phyloP scores from a whole-genome alignment of 2,329 filamentous ascomycete species.

The Tolypocladium amazonense region DNA sequence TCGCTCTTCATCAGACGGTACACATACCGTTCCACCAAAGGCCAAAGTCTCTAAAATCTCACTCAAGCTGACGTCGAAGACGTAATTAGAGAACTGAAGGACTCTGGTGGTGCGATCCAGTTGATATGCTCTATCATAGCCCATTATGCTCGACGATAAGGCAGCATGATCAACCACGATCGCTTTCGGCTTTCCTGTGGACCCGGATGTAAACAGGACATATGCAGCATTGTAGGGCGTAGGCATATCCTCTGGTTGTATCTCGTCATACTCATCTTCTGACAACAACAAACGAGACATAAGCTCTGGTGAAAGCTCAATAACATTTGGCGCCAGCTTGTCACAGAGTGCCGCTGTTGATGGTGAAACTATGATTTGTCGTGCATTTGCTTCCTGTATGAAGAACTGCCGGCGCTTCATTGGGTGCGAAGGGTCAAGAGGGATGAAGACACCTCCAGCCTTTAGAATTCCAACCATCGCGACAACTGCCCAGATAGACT shows the following conservation, averaged over 20 bases:
- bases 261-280: neutral
- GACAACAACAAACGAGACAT: neutral
- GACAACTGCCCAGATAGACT: slow-evolving; percentile 6
- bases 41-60: slow-evolving; percentile 4
- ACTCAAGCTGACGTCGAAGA: slow-evolving; percentile 4
- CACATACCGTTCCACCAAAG: slow-evolving; percentile 3
- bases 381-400: neutral
- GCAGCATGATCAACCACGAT: neutral
- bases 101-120: neutral
- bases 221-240: slow-evolving; percentile 7
- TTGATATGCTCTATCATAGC: neutral
- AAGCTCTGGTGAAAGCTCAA: too few relatives aligned
- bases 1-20: slow-evolving; percentile 2
- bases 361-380: neutral
- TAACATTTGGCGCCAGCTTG: neutral
- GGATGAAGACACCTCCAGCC: slow-evolving; percentile 5
- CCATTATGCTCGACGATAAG: neutral
- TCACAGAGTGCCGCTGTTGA: neutral
- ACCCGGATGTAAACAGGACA: slow-evolving; percentile 4
- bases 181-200: neutral
- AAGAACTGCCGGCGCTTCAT: neutral
- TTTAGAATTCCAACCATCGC: slow-evolving; percentile 5
- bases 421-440: neutral
- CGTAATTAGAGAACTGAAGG: slow-evolving; percentile 4
- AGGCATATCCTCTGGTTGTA: too few relatives aligned